Evolutionary conservation across 1,139 yeast species (phyloP), one percentile per base, ranked within the genome.

Genomic region (Candida buenavistaensis): DNA sequence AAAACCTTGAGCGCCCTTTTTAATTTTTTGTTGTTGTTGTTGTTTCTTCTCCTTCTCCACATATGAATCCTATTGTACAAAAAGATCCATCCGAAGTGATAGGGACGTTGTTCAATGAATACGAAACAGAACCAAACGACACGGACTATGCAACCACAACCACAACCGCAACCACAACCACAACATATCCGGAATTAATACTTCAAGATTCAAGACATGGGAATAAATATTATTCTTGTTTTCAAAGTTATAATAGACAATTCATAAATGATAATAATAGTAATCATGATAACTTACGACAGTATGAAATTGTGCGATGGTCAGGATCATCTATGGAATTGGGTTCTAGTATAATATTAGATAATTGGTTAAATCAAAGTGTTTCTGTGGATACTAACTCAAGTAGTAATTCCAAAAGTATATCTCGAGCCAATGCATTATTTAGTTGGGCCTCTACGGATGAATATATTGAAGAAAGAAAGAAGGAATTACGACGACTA

Each of bases 371-470:
- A 10, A 30, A 33, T 43, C 37, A 35, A 46, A 17, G 28, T 26
- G 28, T 28, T 6, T 25, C 13, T 10, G 9, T 4, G 3, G 26
- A 21, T 11, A 17, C 36, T 16, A 32, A 26, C 16, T 24, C 29
- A 3, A 28, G 7, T 16, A 19, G 7, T 10, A 31, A 16, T n/a
- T 10, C 31, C 23, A 23, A 17, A 7, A n/a, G 12, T 17, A 29
- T 23, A 15, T 23, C 34, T 12, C 38, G 55, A 1, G 57, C 64
- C n/a, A 63, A 59, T 43, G 60, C 67, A 12, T 53, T 69, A 29
- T 70, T 70, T 39, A 57, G 62, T 32, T 70, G 76, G 76, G 65
- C 74, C 6, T 66, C 75, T 0, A 62, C 66, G 14, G 75, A 69
- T 36, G 55, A 63, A 7, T 66, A 67, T 39, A 58, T 68, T 8